A percentile compares a stretch with the other conserved stretches of the same genome.
phyloP scores from a whole-genome alignment of 1,284 basidiomycete genomes.

The Ustilago cynodontis region DNA sequence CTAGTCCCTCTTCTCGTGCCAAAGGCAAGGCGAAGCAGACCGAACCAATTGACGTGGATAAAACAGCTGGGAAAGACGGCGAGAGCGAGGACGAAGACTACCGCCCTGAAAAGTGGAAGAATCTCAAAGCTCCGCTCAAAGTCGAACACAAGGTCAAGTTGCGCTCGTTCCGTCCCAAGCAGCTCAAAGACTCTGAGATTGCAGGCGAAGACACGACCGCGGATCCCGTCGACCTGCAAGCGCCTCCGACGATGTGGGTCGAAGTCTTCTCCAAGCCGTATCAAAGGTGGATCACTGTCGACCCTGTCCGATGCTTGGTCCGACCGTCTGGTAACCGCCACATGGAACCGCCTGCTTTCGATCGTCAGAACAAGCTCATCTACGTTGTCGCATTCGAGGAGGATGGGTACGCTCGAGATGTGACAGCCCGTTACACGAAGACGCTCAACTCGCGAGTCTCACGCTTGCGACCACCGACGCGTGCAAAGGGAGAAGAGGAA shows the following conservation, averaged over 20 bases:
- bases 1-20: conserved; percentile 6
- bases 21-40: conserved; percentile 39
- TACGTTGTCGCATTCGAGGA: conserved; percentile 97
- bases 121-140: conserved; percentile 47
- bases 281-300: conserved; percentile 90
- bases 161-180: conserved; percentile 44
- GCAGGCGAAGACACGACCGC: conserved; percentile 52
- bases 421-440: conserved; percentile 77
- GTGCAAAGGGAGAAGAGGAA: conserved; percentile 76
- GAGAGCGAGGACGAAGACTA: conserved; percentile 42
- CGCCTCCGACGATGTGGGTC: conserved; percentile 95
- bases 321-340: conserved; percentile 59
- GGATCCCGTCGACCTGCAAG: conserved; percentile 67
- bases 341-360: conserved; percentile 81
- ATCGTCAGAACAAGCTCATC: conserved; percentile 83
- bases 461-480: conserved; percentile 81
- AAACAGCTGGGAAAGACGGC: conserved; percentile 1
- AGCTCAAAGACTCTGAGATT: conserved; percentile 53
- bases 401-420: conserved; percentile 74
- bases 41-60: conserved; percentile 12
- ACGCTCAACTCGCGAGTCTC: conserved; percentile 85
- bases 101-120: conserved; percentile 53
- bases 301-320: conserved; percentile 78
- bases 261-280: conserved; percentile 95
- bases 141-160: conserved; percentile 56